phyloP scores from a whole-genome alignment of 140 eudicot genomes.

The Cichorium intybus region DNA sequence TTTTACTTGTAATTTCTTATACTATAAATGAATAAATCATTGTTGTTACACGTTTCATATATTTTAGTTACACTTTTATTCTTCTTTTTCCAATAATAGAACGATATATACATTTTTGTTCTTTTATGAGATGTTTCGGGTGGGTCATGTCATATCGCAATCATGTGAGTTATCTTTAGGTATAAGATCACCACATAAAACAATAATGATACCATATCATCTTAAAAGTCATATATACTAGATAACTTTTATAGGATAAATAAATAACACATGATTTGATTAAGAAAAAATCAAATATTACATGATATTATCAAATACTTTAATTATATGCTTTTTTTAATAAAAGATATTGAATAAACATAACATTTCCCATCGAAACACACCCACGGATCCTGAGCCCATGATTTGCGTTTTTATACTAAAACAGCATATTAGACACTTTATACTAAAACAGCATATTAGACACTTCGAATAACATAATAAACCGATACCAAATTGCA shows the following conservation, averaged over 20 bases:
- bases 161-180: not conserved
- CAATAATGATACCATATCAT: not conserved
- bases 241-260: not conserved
- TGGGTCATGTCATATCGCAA: not conserved
- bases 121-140: not conserved
- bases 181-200: not conserved
- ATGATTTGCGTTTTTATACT: too few relatives aligned
- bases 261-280: not conserved
- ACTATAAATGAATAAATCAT: conserved; percentile 7
- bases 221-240: not conserved
- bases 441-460: not conserved
- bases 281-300: too few relatives aligned
- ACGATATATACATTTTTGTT: not conserved
- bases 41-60: not conserved
- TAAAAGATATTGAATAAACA: too few relatives aligned
- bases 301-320: not conserved
- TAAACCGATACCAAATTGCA: not conserved
- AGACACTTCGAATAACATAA: not conserved
- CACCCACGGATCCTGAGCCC: too few relatives aligned
- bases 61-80: not conserved
- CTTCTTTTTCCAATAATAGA: not conserved
- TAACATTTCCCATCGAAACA: too few relatives aligned
- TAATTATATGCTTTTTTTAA: too few relatives aligned
- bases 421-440: not conserved
- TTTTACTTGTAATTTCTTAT: not conserved